Evolutionary conservation across 2,329 filamentous ascomycete species (phyloP), one percentile per base, ranked within the genome.

Genomic region (Graphiopsis chlorocephala): DNA sequence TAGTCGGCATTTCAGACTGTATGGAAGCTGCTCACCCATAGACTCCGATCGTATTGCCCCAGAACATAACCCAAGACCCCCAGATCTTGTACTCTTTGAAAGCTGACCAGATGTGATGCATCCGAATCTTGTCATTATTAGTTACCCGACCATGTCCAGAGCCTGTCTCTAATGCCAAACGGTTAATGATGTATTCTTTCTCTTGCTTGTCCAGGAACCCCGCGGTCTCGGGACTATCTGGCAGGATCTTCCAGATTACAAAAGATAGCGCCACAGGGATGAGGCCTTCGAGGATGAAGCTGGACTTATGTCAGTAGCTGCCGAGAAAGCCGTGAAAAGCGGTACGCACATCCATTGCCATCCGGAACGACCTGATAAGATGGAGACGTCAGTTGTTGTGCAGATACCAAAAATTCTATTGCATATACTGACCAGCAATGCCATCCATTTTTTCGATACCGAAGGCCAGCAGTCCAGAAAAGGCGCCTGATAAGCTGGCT

Each of bases 181-280:
- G 78, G n/a, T 73, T 72, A 31, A 79, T 70, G 2, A 84, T 75
- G 4, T 82, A 68, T 17, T 72, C 69, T 59, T 78, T 77, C 56
- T 69, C 68, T 17, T 82, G 77, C 2, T 79, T 71, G 0, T 78
- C 83, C 3, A 90, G 79, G 70, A 90, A 90, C 0, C 72, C 75
- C 2, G 87, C 86, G 1, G 77, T 81, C 12, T 75, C 77, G 2
- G 87, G 86, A 68, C 85, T 88, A 72, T 89, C 86, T 64, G 84
- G 77, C 71, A 89, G 84, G 45, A 80, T 76, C 74, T 80, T 85
- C 64, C 66, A 71, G 57, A 70, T 65, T 4, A 66, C 28, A 70
- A 81, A 83, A 47, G 80, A 81, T 45, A 73, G 68, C 57, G 82
- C 68, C 52, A 82, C 78, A 2, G 68, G 67, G 7, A 68, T 53